phyloP scores from a whole-genome alignment of 768 basidiomycete genomes.

The Trametes punicea region DNA sequence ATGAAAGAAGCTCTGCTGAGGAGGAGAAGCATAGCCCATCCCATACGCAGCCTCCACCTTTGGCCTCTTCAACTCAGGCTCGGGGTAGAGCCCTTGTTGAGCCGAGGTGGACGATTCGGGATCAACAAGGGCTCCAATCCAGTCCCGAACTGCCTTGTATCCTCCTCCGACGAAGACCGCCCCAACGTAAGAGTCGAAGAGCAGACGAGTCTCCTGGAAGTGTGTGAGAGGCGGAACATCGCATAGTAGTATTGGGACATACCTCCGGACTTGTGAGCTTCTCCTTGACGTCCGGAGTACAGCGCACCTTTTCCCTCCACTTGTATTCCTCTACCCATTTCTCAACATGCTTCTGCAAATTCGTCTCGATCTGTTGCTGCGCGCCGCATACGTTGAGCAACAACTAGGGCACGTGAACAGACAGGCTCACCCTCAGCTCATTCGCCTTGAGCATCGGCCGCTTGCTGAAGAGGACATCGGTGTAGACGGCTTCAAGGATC shows the following conservation, averaged over 20 bases:
- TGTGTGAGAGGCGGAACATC: conserved; percentile 2
- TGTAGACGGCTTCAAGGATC: conserved; percentile 50
- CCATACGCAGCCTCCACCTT: conserved; percentile 46
- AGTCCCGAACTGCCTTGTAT: conserved; percentile 43
- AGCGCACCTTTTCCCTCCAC: conserved; percentile 52
- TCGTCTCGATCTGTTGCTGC: conserved; percentile 29
- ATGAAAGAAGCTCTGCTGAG: not conserved
- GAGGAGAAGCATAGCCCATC: not conserved
- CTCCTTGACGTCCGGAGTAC: conserved; percentile 39
- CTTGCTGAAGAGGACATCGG: conserved; percentile 43
- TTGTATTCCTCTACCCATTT: conserved; percentile 51
- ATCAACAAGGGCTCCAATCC: conserved; percentile 57
- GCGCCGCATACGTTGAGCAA: not conserved
- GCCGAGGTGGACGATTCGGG: conserved; percentile 14
- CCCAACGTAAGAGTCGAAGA: conserved; percentile 63
- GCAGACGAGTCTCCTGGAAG: conserved; percentile 49
- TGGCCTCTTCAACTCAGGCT: conserved; percentile 21
- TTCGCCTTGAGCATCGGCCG: conserved; percentile 37
- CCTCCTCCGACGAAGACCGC: conserved; percentile 64
- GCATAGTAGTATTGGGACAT: not conserved
- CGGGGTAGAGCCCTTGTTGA: conserved; percentile 16
- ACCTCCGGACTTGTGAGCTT: conserved; percentile 39
- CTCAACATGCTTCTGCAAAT: conserved; percentile 41
- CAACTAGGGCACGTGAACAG: not conserved
- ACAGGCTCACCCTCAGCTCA: conserved; percentile 41